Evolutionary conservation across 805 yeast species (phyloP).

Genomic region (Saccharomycopsis guyanensis): DNA sequence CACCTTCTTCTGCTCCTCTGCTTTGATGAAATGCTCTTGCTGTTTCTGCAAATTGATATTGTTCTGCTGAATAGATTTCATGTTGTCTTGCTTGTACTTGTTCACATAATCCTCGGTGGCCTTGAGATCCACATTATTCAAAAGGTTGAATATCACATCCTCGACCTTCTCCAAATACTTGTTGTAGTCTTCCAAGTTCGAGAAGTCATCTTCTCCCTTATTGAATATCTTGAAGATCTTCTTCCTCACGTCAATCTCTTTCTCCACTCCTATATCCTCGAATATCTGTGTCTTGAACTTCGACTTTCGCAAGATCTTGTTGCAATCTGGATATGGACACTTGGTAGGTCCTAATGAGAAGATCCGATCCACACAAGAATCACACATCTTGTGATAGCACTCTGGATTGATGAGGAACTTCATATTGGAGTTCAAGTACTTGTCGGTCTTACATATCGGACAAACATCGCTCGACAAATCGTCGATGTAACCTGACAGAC

Average conservation of each 20-base stretch:
- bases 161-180: conserved; percentile 80
- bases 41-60: conserved; percentile 68
- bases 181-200: conserved; percentile 52
- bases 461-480: conserved; percentile 60
- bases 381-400: conserved; percentile 97
- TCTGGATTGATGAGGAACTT: conserved; percentile 90
- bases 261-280: conserved; percentile 83
- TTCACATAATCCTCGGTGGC: conserved; percentile 57
- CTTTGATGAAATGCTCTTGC: conserved; percentile 49
- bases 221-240: conserved; percentile 73
- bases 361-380: conserved; percentile 91
- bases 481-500: neutral
- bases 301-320: conserved; percentile 76
- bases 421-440: conserved; percentile 90
- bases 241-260: conserved; percentile 85
- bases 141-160: conserved; percentile 67
- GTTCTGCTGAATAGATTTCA: conserved; percentile 67
- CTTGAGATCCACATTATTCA: conserved; percentile 61
- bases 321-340: conserved; percentile 92
- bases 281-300: conserved; percentile 88
- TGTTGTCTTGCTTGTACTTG: conserved; percentile 66
- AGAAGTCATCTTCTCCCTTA: conserved; percentile 70
- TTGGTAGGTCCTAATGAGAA: conserved; percentile 93
- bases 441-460: conserved; percentile 94
- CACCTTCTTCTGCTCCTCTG: conserved; percentile 66